Evolutionary conservation across 805 yeast species (phyloP).

Genomic region (Candida cerambycidarum): DNA sequence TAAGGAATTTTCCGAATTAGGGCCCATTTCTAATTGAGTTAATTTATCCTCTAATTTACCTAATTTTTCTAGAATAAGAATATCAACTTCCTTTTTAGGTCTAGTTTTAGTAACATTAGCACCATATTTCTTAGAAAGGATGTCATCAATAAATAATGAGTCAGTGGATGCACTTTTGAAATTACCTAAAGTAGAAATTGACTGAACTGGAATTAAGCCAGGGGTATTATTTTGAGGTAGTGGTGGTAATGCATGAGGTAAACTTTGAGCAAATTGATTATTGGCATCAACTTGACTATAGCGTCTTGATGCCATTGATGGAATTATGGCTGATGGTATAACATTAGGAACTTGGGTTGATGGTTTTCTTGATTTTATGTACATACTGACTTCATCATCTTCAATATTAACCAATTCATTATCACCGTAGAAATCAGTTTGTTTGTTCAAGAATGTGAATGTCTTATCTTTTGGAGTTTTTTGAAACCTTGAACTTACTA

Average conservation of each 20-base stretch:
- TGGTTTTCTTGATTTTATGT: constrained; percentile 27
- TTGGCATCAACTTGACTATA: constrained; percentile 18
- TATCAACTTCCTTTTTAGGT: constrained; percentile 11
- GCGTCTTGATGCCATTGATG: constrained; percentile 12
- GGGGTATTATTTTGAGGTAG: constrained; percentile 6
- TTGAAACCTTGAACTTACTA: constrained; percentile 20
- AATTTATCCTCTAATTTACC: constrained; percentile 18
- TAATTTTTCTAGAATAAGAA: constrained; percentile 20
- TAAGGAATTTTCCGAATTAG: neutral
- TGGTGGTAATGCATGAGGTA: neutral
- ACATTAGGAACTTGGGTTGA: constrained; percentile 16
- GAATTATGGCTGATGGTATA: constrained; percentile 10
- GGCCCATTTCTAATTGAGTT: constrained; percentile 3
- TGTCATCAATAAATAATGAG: constrained; percentile 35
- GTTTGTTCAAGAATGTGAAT: constrained; percentile 36
- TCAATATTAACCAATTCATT: constrained; percentile 25
- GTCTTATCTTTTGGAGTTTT: constrained; percentile 19
- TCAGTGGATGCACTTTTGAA: constrained; percentile 41
- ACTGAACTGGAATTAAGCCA: constrained; percentile 25
- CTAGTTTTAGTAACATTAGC: constrained; percentile 10
- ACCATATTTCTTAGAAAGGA: constrained; percentile 29
- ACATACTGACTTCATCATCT: constrained; percentile 27
- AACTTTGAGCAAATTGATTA: constrained; percentile 13
- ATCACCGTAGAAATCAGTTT: constrained; percentile 29
- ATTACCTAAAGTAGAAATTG: constrained; percentile 34